Evolutionary conservation across 2,329 filamentous ascomycete genomes (phyloP).

Genomic region (Penicillium sp.): DNA sequence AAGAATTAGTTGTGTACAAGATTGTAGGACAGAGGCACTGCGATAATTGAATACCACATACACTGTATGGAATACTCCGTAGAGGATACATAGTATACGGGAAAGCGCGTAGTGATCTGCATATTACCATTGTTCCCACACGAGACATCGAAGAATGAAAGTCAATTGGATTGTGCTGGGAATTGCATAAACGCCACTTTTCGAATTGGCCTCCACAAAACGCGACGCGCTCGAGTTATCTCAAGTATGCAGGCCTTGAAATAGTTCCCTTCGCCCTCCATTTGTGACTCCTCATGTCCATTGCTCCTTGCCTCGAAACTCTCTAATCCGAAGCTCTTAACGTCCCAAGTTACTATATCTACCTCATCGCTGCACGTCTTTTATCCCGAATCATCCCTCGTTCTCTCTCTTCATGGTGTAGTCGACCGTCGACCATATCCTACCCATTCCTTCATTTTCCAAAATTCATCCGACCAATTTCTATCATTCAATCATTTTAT

Average conservation of each 20-base stretch:
- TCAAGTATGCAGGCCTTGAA: constrained; percentile 18
- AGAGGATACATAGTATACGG: neutral
- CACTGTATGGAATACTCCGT: neutral
- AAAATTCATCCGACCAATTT: neutral
- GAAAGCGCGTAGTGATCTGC: constrained; percentile 3
- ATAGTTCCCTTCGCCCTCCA: constrained; percentile 17
- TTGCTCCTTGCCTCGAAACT: constrained; percentile 7
- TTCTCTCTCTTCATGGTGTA: constrained; percentile 1
- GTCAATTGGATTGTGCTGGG: constrained; percentile 8
- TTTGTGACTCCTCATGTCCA: constrained; percentile 3
- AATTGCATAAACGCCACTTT: constrained; percentile 8
- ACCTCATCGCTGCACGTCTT: constrained; percentile 2
- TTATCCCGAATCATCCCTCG: neutral
- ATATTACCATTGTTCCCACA: neutral
- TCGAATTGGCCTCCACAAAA: constrained; percentile 7
- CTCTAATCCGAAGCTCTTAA: neutral
- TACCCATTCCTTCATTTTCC: constrained; percentile 8
- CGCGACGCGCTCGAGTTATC: constrained; percentile 21
- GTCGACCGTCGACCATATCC: neutral
- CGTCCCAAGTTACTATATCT: constrained; percentile 8
- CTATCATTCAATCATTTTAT: constrained; percentile 7
- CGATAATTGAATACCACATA: neutral
- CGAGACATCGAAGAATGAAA: neutral
- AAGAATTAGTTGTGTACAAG: neutral
- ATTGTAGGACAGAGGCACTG: neutral